Conservation (phyloP, 441 rosid genomes). For the Pelargonium myrrhifolium region DNA sequence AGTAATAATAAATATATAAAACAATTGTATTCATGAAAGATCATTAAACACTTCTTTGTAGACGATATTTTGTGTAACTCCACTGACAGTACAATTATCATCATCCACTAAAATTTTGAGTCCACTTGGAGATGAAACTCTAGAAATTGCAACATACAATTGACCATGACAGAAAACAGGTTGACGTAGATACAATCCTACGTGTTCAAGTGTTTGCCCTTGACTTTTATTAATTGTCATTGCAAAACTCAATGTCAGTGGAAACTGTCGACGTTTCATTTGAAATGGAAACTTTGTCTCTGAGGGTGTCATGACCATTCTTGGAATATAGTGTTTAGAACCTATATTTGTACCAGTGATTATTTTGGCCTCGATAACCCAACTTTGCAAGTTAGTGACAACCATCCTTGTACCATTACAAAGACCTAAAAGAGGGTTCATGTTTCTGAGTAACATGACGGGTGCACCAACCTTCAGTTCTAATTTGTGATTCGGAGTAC, state of each 20-base stretch:
- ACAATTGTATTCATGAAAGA: too few species aligned
- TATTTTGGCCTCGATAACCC: background rate
- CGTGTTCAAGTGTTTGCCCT: background rate
- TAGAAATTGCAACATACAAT: conserved; percentile 11
- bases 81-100: background rate
- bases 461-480: background rate
- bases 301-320: background rate
- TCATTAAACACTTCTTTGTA: too few species aligned
- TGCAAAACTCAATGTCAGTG: background rate
- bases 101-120: background rate
- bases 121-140: background rate
- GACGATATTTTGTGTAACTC: background rate
- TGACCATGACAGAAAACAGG: conserved; percentile 11
- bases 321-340: background rate
- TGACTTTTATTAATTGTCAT: conserved; percentile 19
- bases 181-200: background rate
- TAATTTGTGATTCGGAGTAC: background rate
- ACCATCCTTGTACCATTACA: conserved; percentile 12
- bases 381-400: background rate
- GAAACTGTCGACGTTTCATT: conserved; percentile 8
- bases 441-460: conserved; percentile 11
- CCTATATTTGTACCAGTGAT: conserved; percentile 1
- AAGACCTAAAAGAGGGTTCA: background rate
- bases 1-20: too few species aligned
- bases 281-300: background rate